Conservation (phyloP, 176 grass and related monocot species). For the Tillandsia leiboldiana region DNA sequence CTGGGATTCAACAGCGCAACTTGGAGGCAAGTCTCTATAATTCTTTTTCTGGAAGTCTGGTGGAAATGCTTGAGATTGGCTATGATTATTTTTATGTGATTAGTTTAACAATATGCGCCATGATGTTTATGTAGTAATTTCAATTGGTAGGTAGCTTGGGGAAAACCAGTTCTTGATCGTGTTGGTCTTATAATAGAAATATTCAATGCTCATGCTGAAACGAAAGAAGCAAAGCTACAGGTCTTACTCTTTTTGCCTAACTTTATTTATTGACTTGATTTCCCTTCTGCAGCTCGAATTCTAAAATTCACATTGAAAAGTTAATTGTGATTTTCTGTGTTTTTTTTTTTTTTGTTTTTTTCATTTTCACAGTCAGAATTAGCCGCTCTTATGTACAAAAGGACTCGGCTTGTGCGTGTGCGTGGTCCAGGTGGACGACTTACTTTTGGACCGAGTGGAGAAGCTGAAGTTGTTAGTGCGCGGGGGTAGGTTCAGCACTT, state of each 20-base stretch:
- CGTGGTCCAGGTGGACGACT: constrained; percentile 70
- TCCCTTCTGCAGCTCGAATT: not conserved
- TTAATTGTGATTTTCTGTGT: constrained; percentile 13
- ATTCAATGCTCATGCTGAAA: constrained; percentile 97
- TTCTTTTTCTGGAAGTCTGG: constrained; percentile 2
- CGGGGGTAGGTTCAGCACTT: constrained; percentile 43
- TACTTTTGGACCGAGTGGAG: constrained; percentile 72
- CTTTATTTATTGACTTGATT: not conserved
- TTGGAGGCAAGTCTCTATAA: constrained; percentile 58
- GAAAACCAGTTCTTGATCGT: constrained; percentile 78
- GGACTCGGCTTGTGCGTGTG: constrained; percentile 88
- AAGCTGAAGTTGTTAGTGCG: constrained; percentile 99
- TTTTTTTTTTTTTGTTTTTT: constrained; percentile 22
- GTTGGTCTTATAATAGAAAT: constrained; percentile 95
- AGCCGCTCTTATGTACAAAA: constrained; percentile 96
- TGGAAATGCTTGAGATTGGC: not conserved
- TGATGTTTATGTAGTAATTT: constrained; percentile 19
- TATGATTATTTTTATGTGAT: not conserved
- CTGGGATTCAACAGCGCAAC: constrained; percentile 85
- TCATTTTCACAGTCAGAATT: constrained; percentile 59
- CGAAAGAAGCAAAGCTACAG: constrained; percentile 96
- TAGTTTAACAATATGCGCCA: not conserved
- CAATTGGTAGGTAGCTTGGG: constrained; percentile 49
- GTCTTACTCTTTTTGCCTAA: constrained; percentile 25
- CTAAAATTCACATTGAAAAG: constrained; percentile 10